These are phyloP conservation scores for Lactarius trivialis DNA, from an alignment of 768 basidiomycete genomes.

Conservation along the genomic window DNA sequence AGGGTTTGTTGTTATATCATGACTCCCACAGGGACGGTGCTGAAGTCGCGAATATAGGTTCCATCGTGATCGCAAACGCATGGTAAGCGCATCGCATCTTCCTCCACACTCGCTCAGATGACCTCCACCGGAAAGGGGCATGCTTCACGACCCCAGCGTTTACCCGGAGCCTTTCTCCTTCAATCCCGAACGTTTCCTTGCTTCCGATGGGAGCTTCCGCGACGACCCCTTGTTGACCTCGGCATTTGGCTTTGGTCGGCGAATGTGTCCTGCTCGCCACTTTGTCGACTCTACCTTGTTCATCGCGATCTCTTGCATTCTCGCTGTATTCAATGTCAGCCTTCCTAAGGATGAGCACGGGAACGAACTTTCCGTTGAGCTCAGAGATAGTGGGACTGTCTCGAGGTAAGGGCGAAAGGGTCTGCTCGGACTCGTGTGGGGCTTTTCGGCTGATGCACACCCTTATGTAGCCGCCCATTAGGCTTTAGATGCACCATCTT, in stretches of 20 bases:
- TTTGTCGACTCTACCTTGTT: constrained; percentile 22
- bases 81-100: not conserved
- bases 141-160: constrained; percentile 19
- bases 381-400: not conserved
- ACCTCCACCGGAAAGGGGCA: constrained; percentile 4
- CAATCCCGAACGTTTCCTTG: constrained; percentile 24
- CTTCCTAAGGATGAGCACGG: not conserved
- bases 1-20: constrained; percentile 31
- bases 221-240: constrained; percentile 25
- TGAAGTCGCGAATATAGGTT: not conserved
- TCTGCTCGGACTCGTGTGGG: not conserved
- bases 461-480: not conserved
- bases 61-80: constrained; percentile 9
- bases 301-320: constrained; percentile 9
- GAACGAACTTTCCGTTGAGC: not conserved
- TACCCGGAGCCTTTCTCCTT: constrained; percentile 25
- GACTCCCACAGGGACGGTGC: not conserved
- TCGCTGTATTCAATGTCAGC: constrained; percentile 1
- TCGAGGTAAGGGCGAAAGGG: not conserved
- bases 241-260: constrained; percentile 25
- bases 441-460: not conserved
- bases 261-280: constrained; percentile 23
- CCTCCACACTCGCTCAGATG: not conserved
- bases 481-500: not conserved
- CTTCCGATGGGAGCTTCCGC: constrained; percentile 27